Conservation (phyloP, 257 asterid species). For the Penstemon barbatus region DNA sequence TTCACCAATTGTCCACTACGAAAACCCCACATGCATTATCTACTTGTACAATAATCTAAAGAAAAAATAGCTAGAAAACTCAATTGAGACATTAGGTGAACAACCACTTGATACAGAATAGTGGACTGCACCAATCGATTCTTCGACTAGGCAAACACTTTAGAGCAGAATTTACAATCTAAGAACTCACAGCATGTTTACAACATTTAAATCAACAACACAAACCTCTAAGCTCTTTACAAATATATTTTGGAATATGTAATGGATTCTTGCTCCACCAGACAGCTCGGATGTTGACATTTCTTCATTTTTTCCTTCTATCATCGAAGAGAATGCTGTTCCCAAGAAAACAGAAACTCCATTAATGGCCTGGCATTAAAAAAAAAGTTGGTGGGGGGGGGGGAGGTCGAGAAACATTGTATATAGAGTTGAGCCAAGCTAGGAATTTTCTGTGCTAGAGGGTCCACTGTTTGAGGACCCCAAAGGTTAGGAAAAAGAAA, state of each 20-base stretch:
- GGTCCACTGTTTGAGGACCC: neutral
- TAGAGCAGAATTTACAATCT: conserved; percentile 16
- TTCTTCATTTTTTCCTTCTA: conserved; percentile 91
- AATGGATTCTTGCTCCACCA: conserved; percentile 98
- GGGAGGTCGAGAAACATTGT: neutral
- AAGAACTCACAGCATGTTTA: conserved; percentile 19
- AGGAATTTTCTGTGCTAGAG: neutral
- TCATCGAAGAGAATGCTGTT: conserved; percentile 89
- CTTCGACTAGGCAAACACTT: conserved; percentile 8
- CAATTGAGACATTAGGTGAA: neutral
- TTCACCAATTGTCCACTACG: neutral
- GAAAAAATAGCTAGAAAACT: neutral
- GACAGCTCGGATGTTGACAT: conserved; percentile 90
- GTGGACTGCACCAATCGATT: conserved; percentile 9
- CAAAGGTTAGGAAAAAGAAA: neutral
- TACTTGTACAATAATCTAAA: neutral
- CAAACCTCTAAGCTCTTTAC: conserved; percentile 92
- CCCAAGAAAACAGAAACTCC: conserved; percentile 21
- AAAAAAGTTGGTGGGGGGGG: neutral
- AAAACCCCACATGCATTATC: neutral
- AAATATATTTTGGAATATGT: conserved; percentile 85
- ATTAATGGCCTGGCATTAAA: conserved; percentile 1
- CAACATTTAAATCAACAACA: conserved; percentile 28
- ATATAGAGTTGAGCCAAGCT: neutral
- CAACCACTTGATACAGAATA: conserved; percentile 1